These are phyloP conservation scores for Solanum boliviense DNA, from an alignment of 257 asterid genomes.

Conservation along the genomic window DNA sequence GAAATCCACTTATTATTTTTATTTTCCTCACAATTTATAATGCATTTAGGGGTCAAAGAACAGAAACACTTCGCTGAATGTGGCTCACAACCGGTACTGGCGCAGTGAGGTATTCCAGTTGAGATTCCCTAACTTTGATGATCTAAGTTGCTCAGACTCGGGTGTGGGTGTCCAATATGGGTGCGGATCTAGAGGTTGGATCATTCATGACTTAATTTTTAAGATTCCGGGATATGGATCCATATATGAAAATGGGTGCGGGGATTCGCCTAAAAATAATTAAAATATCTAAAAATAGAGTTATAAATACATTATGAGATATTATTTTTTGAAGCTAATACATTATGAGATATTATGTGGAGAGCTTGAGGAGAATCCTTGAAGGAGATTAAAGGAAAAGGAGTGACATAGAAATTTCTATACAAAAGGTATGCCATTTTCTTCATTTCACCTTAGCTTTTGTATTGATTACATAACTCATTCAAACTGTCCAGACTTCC, in stretches of 20 bases:
- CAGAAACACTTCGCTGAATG: background rate
- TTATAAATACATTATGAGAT: background rate
- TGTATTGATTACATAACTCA: no score
- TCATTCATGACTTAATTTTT: background rate
- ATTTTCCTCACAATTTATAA: background rate
- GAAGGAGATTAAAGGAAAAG: background rate
- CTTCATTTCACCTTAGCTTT: no score
- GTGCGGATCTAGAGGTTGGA: background rate
- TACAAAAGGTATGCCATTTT: no score
- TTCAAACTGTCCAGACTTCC: background rate
- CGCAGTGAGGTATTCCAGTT: background rate
- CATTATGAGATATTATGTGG: background rate
- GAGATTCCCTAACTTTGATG: background rate
- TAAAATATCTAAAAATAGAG: background rate
- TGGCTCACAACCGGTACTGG: background rate
- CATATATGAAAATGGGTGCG: background rate
- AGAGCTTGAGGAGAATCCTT: background rate
- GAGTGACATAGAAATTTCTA: background rate
- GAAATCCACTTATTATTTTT: background rate
- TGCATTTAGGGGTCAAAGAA: background rate
- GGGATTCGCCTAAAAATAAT: background rate
- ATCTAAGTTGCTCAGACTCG: background rate
- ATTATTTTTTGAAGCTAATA: no score
- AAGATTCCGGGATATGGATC: background rate
- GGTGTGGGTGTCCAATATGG: background rate